A percentile compares a stretch with the other conserved stretches of the same genome.
Conservation (phyloP, 2,329 filamentous ascomycete species). For the Cytospora piceicola region DNA sequence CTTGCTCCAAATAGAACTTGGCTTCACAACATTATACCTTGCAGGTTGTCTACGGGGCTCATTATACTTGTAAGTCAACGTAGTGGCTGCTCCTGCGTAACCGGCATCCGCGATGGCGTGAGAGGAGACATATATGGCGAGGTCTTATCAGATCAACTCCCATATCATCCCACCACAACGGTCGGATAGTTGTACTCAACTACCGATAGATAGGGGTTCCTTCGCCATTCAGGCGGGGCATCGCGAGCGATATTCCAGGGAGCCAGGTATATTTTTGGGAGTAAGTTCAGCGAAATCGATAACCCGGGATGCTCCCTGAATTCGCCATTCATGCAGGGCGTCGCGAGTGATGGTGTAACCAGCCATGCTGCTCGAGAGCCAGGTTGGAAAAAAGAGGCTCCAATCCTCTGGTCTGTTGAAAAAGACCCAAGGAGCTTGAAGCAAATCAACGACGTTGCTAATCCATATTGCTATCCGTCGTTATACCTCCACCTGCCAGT, state of each 20-base stretch:
- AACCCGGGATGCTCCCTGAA: neutral
- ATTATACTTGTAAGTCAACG: neutral
- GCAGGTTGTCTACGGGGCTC: too few species aligned
- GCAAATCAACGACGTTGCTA: neutral
- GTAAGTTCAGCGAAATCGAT: neutral
- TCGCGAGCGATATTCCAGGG: slow-evolving; percentile 11
- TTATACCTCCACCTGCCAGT: too few species aligned
- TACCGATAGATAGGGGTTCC: neutral
- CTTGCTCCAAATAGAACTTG: neutral
- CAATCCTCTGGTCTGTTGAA: neutral
- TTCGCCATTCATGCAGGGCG: slow-evolving; percentile 12
- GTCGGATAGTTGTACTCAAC: neutral
- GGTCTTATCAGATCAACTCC: slow-evolving; percentile 10
- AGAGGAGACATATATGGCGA: slow-evolving; percentile 16
- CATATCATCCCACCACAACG: neutral
- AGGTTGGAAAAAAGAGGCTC: neutral
- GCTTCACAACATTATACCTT: neutral
- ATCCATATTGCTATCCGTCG: neutral
- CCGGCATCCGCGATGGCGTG: slow-evolving; percentile 21
- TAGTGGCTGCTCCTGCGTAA: slow-evolving; percentile 3
- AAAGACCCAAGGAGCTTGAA: neutral
- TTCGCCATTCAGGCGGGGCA: slow-evolving; percentile 12
- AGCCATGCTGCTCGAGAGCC: neutral
- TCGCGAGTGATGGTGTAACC: slow-evolving; percentile 14
- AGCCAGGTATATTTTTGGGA: neutral